phyloP scores from a whole-genome alignment of 257 asterid species.

The Solanum bulbocastanum region DNA sequence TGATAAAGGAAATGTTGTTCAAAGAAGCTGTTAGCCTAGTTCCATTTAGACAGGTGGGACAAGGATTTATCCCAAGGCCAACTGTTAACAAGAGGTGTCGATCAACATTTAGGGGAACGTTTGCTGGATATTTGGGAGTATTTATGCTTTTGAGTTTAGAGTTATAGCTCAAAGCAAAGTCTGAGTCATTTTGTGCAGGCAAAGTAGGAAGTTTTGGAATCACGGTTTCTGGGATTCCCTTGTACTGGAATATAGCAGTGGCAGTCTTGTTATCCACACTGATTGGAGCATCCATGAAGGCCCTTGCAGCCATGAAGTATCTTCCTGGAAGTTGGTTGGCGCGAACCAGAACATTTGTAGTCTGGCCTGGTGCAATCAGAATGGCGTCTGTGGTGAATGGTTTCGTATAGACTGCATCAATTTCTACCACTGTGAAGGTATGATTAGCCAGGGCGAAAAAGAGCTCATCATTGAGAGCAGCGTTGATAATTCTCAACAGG shows the following conservation, averaged over 20 bases:
- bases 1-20: constrained; percentile 22
- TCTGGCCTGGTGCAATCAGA: constrained; percentile 35
- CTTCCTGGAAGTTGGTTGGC: constrained; percentile 25
- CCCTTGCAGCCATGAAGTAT: constrained; percentile 38
- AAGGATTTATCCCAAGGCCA: constrained; percentile 45
- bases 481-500: constrained; percentile 24
- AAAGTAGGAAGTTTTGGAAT: constrained; percentile 22
- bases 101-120: constrained; percentile 42
- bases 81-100: constrained; percentile 34
- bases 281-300: constrained; percentile 41
- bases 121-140: constrained; percentile 34
- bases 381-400: constrained; percentile 41
- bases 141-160: constrained; percentile 32
- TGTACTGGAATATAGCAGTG: constrained; percentile 43
- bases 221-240: constrained; percentile 23
- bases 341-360: constrained; percentile 37
- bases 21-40: constrained; percentile 21
- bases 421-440: constrained; percentile 44
- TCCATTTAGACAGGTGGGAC: constrained; percentile 26
- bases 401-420: constrained; percentile 30
- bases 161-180: constrained; percentile 26
- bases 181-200: constrained; percentile 34
- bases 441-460: constrained; percentile 51
- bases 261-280: constrained; percentile 49
- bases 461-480: constrained; percentile 49